Conservation (phyloP, 2,329 filamentous ascomycete species). For the Xylariaceae sp. region DNA sequence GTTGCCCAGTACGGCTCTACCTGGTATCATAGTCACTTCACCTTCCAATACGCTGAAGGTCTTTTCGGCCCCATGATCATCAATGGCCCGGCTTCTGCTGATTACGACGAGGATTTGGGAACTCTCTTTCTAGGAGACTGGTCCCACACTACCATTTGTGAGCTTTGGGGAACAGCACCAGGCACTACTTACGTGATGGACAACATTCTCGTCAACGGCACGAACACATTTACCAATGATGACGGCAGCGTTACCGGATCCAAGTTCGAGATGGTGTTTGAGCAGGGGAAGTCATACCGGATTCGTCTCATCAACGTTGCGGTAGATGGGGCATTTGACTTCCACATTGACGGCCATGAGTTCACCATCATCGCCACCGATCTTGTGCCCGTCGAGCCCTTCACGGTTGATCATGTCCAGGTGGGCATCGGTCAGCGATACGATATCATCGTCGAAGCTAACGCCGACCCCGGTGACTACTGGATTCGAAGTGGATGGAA, state of each 20-base stretch:
- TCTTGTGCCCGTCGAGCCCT: conserved; percentile 54
- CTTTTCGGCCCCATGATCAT: conserved; percentile 59
- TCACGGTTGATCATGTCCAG: conserved; percentile 40
- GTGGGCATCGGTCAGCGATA: conserved; percentile 37
- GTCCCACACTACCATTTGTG: conserved; percentile 44
- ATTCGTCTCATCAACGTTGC: conserved; percentile 44
- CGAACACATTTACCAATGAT: conserved; percentile 25
- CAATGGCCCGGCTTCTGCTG: conserved; percentile 53
- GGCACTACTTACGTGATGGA: conserved; percentile 31
- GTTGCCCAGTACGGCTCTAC: conserved; percentile 51
- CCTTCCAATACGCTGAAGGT: conserved; percentile 48
- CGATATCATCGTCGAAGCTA: conserved; percentile 43
- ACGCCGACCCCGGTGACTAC: conserved; percentile 36
- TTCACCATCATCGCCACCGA: conserved; percentile 54
- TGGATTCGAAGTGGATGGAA: conserved; percentile 47
- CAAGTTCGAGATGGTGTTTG: conserved; percentile 29
- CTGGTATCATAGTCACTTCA: conserved; percentile 61
- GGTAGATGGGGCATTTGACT: conserved; percentile 39
- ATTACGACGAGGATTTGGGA: conserved; percentile 63
- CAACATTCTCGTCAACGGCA: conserved; percentile 38
- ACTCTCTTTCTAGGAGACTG: conserved; percentile 57
- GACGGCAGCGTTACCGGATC: conserved; percentile 7
- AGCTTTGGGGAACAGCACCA: conserved; percentile 32
- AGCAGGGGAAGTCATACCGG: conserved; percentile 38
- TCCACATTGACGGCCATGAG: conserved; percentile 50